These are phyloP conservation scores for Ophiostoma pallidulum DNA, from an alignment of 2,329 filamentous ascomycete genomes.

Conservation along the genomic window DNA sequence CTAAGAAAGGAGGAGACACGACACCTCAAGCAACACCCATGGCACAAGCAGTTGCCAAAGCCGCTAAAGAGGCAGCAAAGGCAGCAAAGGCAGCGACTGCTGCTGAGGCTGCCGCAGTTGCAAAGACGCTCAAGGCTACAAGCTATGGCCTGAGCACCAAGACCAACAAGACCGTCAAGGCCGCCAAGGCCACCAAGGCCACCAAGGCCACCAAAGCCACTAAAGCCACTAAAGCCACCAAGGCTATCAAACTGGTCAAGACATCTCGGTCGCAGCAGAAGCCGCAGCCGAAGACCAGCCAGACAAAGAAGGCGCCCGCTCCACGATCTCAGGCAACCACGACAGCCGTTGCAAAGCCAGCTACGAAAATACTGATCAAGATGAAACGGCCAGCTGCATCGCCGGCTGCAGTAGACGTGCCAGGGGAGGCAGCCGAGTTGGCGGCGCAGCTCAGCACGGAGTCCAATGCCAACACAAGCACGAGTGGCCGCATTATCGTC, in stretches of 20 bases:
- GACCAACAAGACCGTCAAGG: constrained; percentile 1
- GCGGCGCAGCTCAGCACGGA: constrained; percentile 5
- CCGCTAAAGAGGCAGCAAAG: neutral
- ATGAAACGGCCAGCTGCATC: too few species aligned
- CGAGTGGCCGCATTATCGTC: too few species aligned
- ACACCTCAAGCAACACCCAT: constrained; percentile 9
- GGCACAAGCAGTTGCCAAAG: constrained; percentile 9
- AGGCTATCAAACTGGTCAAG: constrained; percentile 3
- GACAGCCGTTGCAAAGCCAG: neutral
- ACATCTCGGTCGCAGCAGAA: neutral
- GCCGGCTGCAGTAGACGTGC: neutral
- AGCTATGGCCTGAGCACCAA: too few species aligned
- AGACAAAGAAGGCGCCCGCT: neutral
- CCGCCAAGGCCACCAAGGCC: neutral
- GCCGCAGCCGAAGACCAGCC: neutral
- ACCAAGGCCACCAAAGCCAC: neutral
- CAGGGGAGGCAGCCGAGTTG: constrained; percentile 6
- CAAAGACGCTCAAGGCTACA: neutral
- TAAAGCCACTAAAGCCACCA: neutral
- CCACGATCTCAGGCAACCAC: neutral
- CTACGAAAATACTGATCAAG: too few species aligned
- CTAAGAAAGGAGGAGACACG: neutral
- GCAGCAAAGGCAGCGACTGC: neutral
- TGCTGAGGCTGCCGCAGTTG: neutral
- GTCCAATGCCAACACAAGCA: too few species aligned